phyloP scores from a whole-genome alignment of 805 yeast species.

The Wickerhamiella brachini region DNA sequence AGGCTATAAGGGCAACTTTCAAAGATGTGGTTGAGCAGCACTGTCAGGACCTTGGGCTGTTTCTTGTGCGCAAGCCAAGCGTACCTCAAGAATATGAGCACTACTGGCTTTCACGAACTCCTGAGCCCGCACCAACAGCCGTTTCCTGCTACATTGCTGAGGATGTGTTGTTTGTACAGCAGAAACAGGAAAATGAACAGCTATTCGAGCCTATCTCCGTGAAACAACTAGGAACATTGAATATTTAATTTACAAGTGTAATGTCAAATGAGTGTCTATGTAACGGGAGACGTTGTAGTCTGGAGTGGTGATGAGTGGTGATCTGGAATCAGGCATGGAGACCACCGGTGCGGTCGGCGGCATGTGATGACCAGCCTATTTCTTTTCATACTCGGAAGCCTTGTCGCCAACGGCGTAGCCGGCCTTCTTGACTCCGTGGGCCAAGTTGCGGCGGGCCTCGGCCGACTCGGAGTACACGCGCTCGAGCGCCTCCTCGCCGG shows the following conservation, averaged over 20 bases:
- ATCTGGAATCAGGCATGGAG: too few species aligned
- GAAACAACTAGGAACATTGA: neutral
- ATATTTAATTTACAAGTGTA: neutral
- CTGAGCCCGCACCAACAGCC: neutral
- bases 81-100: neutral
- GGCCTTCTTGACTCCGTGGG: neutral
- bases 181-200: too few species aligned
- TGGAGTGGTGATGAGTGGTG: too few species aligned
- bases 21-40: neutral
- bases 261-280: neutral
- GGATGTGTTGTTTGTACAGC: neutral
- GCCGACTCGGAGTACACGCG: neutral
- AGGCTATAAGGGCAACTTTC: neutral
- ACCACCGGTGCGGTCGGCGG: too few species aligned
- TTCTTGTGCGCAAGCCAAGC: neutral
- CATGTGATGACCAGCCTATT: neutral
- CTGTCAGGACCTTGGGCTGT: neutral
- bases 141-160: neutral
- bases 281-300: neutral
- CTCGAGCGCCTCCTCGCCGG: neutral
- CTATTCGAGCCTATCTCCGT: neutral
- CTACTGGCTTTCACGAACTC: neutral
- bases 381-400: neutral
- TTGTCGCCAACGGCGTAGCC: neutral
- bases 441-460: neutral